Conservation (phyloP, 805 yeast genomes). For the Saccharomyces paradoxus region DNA sequence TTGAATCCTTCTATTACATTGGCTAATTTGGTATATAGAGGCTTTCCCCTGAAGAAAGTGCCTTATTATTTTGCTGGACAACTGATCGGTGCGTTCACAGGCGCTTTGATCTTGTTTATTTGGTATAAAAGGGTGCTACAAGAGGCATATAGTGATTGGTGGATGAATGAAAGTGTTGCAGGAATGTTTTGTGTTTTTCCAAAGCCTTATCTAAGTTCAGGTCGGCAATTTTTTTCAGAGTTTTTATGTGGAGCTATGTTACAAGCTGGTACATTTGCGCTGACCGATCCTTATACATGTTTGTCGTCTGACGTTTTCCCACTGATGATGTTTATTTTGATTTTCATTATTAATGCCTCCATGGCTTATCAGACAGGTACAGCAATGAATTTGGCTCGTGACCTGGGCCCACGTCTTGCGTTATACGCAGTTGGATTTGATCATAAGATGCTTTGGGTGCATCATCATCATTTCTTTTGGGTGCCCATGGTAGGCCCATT, state of each 20-base stretch:
- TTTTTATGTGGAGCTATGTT: constrained; percentile 38
- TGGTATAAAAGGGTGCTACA: constrained; percentile 35
- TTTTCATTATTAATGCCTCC: constrained; percentile 40
- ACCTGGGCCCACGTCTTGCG: constrained; percentile 46
- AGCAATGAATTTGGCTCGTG: constrained; percentile 49
- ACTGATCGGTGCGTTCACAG: constrained; percentile 41
- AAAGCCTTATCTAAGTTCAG: constrained; percentile 32
- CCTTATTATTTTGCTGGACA: constrained; percentile 41
- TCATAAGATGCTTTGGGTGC: constrained; percentile 32
- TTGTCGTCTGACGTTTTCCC: constrained; percentile 42
- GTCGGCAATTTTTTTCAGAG: constrained; percentile 43
- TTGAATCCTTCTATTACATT: constrained; percentile 47
- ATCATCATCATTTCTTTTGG: constrained; percentile 42
- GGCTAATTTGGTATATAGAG: constrained; percentile 40
- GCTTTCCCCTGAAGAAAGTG: constrained; percentile 43
- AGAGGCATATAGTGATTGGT: constrained; percentile 23
- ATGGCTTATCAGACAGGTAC: constrained; percentile 48
- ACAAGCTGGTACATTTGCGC: constrained; percentile 40
- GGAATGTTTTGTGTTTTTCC: constrained; percentile 43
- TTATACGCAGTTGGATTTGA: constrained; percentile 42
- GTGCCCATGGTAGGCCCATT: constrained; percentile 45
- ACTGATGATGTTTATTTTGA: constrained; percentile 38
- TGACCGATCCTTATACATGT: constrained; percentile 45
- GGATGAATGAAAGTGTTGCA: constrained; percentile 29
- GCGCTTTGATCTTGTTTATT: constrained; percentile 40